Percentiles rank a stretch among this genome's conserved stretches.
phyloP scores from a whole-genome alignment of 495 filamentous ascomycete genomes.

The Talaromyces trachyspermus region DNA sequence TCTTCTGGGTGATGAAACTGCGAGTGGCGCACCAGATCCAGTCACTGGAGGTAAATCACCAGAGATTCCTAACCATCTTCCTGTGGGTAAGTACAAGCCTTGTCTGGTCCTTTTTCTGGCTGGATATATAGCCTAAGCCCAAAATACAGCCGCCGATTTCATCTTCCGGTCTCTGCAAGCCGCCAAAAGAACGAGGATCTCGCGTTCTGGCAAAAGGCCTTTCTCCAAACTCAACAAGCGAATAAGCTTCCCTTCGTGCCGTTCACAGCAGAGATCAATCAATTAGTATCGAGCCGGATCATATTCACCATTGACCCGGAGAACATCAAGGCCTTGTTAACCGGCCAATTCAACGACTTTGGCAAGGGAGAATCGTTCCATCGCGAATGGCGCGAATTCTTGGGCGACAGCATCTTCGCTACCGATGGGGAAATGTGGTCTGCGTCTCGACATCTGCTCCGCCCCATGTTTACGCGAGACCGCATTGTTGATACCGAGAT shows the following conservation, averaged over 20 bases:
- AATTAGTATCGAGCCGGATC: constrained; percentile 46
- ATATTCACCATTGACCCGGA: constrained; percentile 60
- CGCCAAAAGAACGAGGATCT: constrained; percentile 46
- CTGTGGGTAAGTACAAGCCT: constrained; percentile 24
- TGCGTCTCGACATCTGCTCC: constrained; percentile 62
- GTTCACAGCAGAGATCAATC: constrained; percentile 51
- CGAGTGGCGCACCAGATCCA: constrained; percentile 27
- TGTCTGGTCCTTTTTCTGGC: neutral
- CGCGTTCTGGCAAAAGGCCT: constrained; percentile 50
- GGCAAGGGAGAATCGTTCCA: constrained; percentile 69
- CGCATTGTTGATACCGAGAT: constrained; percentile 72
- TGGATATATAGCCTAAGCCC: constrained; percentile 6
- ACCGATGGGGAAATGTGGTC: constrained; percentile 74
- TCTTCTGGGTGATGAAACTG: constrained; percentile 21
- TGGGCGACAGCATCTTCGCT: constrained; percentile 74
- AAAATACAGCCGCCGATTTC: constrained; percentile 51
- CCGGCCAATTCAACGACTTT: constrained; percentile 61
- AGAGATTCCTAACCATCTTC: constrained; percentile 20
- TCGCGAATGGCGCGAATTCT: constrained; percentile 60
- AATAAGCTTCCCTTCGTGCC: constrained; percentile 1
- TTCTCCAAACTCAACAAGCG: constrained; percentile 25
- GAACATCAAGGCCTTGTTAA: constrained; percentile 71
- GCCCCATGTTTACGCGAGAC: constrained; percentile 78
- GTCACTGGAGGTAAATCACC: constrained; percentile 26
- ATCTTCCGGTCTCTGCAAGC: constrained; percentile 44